Evolutionary conservation across 1,139 yeast genomes (phyloP).

Genomic region (Geotrichum aggregatum): DNA sequence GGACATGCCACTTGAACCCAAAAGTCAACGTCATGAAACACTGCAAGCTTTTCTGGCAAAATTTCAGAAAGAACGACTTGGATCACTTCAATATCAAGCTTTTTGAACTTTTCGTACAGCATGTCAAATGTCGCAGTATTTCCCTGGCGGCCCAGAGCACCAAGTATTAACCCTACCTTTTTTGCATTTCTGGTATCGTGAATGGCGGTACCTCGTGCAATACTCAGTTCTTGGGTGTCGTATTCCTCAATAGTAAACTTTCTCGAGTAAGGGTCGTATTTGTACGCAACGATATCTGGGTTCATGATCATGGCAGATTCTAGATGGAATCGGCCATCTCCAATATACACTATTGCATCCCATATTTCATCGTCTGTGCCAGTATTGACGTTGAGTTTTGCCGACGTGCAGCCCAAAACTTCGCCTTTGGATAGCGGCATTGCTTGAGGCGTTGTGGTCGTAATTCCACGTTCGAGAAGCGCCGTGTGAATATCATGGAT

Average conservation of each 20-base stretch:
- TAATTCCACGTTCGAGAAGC: constrained; percentile 37
- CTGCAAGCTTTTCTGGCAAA: constrained; percentile 88
- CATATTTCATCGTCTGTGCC: constrained; percentile 48
- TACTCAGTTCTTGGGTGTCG: constrained; percentile 76
- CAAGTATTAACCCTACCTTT: constrained; percentile 79
- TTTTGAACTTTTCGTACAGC: constrained; percentile 52
- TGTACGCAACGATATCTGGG: constrained; percentile 84
- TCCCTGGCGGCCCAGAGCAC: constrained; percentile 97
- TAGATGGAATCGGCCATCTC: constrained; percentile 94
- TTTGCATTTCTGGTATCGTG: constrained; percentile 54
- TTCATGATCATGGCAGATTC: constrained; percentile 97
- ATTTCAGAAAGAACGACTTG: constrained; percentile 86
- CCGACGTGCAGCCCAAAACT: constrained; percentile 93
- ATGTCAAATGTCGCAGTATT: constrained; percentile 68
- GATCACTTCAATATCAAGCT: constrained; percentile 63
- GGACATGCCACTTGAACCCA: constrained; percentile 99
- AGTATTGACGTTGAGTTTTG: constrained; percentile 33
- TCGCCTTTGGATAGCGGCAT: constrained; percentile 94
- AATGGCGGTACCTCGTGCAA: constrained; percentile 72
- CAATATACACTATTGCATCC: constrained; percentile 82
- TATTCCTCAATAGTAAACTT: constrained; percentile 86
- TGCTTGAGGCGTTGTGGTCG: constrained; percentile 79
- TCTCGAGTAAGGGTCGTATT: constrained; percentile 91
- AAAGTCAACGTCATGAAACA: constrained; percentile 90
- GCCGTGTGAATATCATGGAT: constrained; percentile 71